phyloP scores from a whole-genome alignment of 2,329 filamentous ascomycete species.

The Fusarium mexicanum region DNA sequence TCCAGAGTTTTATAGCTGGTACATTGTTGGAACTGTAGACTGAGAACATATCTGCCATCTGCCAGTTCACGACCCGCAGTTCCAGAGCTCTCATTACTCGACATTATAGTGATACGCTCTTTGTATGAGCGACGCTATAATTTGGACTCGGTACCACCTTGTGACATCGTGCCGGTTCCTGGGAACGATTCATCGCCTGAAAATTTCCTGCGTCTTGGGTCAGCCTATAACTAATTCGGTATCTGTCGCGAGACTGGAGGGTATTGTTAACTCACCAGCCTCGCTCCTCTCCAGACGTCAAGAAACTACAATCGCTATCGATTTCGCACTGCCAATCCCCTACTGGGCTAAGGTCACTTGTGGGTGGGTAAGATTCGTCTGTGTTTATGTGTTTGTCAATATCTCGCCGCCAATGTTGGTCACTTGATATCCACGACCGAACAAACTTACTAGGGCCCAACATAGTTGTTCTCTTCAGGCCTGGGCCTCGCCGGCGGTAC shows the following conservation, averaged over 20 bases:
- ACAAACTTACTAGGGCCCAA: constrained; percentile 26
- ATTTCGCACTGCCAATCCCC: constrained; percentile 83
- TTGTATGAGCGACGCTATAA: constrained; percentile 38
- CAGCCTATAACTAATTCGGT: constrained; percentile 25
- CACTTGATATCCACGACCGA: constrained; percentile 11
- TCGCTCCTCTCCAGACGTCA: constrained; percentile 82
- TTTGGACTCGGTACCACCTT: constrained; percentile 44
- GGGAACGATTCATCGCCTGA: constrained; percentile 67
- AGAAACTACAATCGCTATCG: constrained; percentile 87
- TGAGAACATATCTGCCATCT: neutral
- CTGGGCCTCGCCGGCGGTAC: constrained; percentile 55
- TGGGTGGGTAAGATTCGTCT: constrained; percentile 13
- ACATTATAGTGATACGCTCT: constrained; percentile 1
- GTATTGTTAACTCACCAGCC: constrained; percentile 73
- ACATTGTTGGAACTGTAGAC: constrained; percentile 10
- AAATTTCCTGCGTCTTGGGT: constrained; percentile 52
- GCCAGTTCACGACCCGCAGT: neutral
- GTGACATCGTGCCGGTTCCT: constrained; percentile 51
- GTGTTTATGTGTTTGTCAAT: constrained; percentile 27
- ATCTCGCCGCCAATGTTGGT: neutral
- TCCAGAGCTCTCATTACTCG: neutral
- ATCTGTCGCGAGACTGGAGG: constrained; percentile 9
- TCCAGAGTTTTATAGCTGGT: constrained; percentile 15
- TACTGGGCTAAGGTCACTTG: constrained; percentile 42
- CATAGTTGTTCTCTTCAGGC: constrained; percentile 7